phyloP scores from a whole-genome alignment of 345 rosid genomes.

The Eucalyptus dawsonii region DNA sequence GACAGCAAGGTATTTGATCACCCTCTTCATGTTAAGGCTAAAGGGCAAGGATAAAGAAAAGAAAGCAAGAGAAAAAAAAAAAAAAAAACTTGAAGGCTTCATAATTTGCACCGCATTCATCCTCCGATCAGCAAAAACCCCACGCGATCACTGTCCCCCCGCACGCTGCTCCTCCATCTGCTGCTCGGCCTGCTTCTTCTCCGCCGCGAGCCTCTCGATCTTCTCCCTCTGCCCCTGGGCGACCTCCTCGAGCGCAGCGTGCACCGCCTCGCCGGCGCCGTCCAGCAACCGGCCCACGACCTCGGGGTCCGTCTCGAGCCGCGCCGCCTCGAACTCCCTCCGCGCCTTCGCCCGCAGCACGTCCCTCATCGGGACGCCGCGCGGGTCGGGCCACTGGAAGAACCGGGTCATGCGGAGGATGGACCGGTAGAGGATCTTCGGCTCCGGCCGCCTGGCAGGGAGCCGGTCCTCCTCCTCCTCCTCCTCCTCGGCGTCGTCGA shows the following conservation, averaged over 20 bases:
- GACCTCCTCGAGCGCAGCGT: conserved; percentile 58
- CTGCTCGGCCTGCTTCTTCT: background rate
- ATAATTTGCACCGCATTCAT: background rate
- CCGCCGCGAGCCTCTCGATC: conserved; percentile 14
- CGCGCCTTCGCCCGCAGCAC: conserved; percentile 66
- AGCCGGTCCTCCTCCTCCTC: conserved; percentile 48
- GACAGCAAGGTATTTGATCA: background rate
- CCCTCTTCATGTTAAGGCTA: background rate
- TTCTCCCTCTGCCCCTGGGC: conserved; percentile 62
- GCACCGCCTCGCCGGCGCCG: conserved; percentile 70
- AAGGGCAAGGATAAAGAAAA: background rate
- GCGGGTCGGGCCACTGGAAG: conserved; percentile 67
- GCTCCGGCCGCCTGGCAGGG: conserved; percentile 62
- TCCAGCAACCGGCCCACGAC: conserved; percentile 54
- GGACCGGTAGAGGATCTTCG: conserved; percentile 68
- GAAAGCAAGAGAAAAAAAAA: background rate
- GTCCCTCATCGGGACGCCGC: conserved; percentile 69
- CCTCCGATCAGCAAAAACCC: background rate
- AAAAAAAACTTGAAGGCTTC: background rate
- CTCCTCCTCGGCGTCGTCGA: background rate
- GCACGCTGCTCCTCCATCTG: conserved; percentile 10
- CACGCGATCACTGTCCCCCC: conserved; percentile 2
- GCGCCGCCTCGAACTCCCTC: conserved; percentile 78
- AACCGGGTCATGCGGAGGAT: conserved; percentile 66
- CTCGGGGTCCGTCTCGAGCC: conserved; percentile 81